A percentile compares a stretch with the other conserved stretches of the same genome.
Conservation (phyloP, 495 filamentous ascomycete genomes). For the Physcia stellaris region DNA sequence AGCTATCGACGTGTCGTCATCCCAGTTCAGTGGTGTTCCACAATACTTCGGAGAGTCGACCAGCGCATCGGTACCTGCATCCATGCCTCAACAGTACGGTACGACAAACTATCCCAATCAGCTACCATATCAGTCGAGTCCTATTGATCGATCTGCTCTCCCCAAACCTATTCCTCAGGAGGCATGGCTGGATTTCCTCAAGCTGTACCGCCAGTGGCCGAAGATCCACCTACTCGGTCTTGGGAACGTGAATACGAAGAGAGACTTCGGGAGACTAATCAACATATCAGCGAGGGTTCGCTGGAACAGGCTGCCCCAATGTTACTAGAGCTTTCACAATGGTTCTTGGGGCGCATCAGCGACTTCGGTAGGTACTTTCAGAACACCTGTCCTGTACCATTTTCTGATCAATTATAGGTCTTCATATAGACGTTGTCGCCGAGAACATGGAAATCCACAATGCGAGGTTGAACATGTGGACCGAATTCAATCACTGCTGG, state of each 20-base stretch:
- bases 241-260: constrained; percentile 68
- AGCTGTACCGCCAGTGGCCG: constrained; percentile 12
- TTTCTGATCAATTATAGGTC: constrained; percentile 33
- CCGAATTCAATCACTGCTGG: constrained; percentile 93
- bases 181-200: constrained; percentile 42
- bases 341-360: constrained; percentile 69
- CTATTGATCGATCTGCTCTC: too few species aligned
- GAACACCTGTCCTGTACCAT: constrained; percentile 5
- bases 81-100: constrained; percentile 36
- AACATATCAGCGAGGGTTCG: constrained; percentile 56
- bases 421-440: constrained; percentile 48
- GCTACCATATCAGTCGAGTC: constrained; percentile 42
- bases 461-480: constrained; percentile 73
- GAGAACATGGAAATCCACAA: constrained; percentile 61
- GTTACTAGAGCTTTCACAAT: constrained; percentile 68
- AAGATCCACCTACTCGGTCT: constrained; percentile 29
- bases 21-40: constrained; percentile 48
- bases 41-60: constrained; percentile 68
- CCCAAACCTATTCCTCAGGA: constrained; percentile 37
- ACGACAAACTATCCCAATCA: constrained; percentile 35
- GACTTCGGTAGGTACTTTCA: constrained; percentile 56
- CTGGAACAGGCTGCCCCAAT: constrained; percentile 60
- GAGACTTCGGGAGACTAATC: constrained; percentile 59
- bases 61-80: constrained; percentile 45
- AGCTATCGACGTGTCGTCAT: constrained; percentile 65